Evolutionary conservation across 495 filamentous ascomycete species (phyloP).

Genomic region (Penicillium odoratum): DNA sequence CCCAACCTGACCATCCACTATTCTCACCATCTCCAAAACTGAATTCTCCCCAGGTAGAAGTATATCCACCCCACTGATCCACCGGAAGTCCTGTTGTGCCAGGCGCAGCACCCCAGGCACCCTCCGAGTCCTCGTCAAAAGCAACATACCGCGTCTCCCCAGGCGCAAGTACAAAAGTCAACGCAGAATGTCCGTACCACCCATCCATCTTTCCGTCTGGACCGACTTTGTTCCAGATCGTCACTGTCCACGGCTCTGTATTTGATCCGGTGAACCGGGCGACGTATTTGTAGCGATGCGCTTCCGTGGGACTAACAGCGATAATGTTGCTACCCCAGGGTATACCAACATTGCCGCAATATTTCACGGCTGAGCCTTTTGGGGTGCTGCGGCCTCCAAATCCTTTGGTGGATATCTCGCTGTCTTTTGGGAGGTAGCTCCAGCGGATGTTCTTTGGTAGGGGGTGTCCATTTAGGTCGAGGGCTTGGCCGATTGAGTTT

Average conservation of each 20-base stretch:
- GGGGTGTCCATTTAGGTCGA: constrained; percentile 5
- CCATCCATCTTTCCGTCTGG: constrained; percentile 41
- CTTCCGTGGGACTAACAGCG: constrained; percentile 33
- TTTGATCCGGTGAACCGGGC: constrained; percentile 43
- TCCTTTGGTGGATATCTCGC: constrained; percentile 22
- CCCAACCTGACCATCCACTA: constrained; percentile 43
- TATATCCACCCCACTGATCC: constrained; percentile 39
- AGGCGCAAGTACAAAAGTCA: constrained; percentile 45
- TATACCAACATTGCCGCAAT: constrained; percentile 49
- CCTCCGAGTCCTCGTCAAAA: constrained; percentile 49
- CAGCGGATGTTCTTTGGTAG: constrained; percentile 21
- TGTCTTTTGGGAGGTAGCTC: constrained; percentile 27
- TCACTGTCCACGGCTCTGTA: constrained; percentile 39
- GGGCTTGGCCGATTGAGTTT: constrained; percentile 10
- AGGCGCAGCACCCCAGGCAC: constrained; percentile 37
- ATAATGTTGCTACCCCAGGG: constrained; percentile 58
- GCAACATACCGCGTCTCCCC: constrained; percentile 47
- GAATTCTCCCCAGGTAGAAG: constrained; percentile 49
- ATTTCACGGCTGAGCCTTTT: constrained; percentile 30
- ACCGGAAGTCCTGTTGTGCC: constrained; percentile 33
- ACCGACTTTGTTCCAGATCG: constrained; percentile 57
- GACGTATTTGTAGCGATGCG: constrained; percentile 48
- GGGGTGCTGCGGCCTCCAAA: constrained; percentile 34
- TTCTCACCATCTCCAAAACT: constrained; percentile 39
- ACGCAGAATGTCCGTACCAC: constrained; percentile 46